Evolutionary conservation across 192 early-diverging fungal genomes (phyloP), one percentile per base, ranked within the genome.

Genomic region (Tieghemiomyces parasiticus): DNA sequence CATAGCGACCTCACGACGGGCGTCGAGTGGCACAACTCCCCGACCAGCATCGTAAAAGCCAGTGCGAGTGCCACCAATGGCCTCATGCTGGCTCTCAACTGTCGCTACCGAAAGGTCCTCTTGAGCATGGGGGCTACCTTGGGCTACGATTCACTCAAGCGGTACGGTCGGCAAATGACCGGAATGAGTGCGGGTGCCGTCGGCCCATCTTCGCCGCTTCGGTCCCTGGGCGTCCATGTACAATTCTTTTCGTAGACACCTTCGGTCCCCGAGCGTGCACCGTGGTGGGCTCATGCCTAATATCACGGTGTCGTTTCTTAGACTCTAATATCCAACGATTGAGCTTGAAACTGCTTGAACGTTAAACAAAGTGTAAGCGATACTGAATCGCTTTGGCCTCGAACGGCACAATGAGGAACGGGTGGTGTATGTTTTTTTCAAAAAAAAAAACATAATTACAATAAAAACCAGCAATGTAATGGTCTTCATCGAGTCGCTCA

Each of bases 1-100:
- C n/a, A 91, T 32, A 88, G 89, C 26, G 92, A 98, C 71, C 68
- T 98, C 26, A 78, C 81, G 1, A 68, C 88, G 16, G 95, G 92
- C 22, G 68, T 88, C 2, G 92, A 93, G 61, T 93, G 78, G 85
- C 87, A 71, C 60, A 60, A 66, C 66, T 73, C 62, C 63, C 73
- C 66, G 30, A 76, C 49, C 67, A 81, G 68, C 59, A 63, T 81
- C 24, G 51, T 81, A 38, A 81, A 83, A 67, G 68, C 59, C 1
- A 64, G 77, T 45, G 65, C 78, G 61, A 84, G 81, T 47, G 63
- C 58, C 35, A 51, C 69, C 47, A 63, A 71, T 29, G 73, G 73
- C 1, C 61, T 74, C 3, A 58, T 13, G 0, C 20, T 52, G 26
- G 50, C 22, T 3, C 28, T 52, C 25, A 26, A 52, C 26, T 52